phyloP scores from a whole-genome alignment of 2,329 filamentous ascomycete genomes.

The Ambrosiella cleistominuta region DNA sequence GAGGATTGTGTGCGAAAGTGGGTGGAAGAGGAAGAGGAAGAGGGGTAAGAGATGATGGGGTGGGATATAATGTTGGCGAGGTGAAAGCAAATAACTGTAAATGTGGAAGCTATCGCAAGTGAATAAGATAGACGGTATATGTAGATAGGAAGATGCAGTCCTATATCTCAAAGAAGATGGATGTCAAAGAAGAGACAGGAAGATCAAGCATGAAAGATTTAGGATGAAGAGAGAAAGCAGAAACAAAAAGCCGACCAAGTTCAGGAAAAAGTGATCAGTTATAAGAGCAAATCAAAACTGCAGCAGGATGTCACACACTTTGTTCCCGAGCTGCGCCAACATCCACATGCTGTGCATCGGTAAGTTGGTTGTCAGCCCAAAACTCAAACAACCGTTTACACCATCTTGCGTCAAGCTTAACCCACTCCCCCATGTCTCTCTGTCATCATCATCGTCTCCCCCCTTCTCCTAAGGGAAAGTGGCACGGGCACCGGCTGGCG shows the following conservation, averaged over 20 bases:
- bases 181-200: neutral
- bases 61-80: neutral
- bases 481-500: neutral
- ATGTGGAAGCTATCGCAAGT: neutral
- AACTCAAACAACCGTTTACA: neutral
- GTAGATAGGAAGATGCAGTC: neutral
- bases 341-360: neutral
- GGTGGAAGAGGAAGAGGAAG: neutral
- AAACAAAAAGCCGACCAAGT: neutral
- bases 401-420: neutral
- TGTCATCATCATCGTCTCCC: neutral
- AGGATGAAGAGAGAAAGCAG: neutral
- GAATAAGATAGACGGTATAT: neutral
- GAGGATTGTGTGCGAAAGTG: slow-evolving; percentile 6
- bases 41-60: neutral
- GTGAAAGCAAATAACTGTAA: neutral
- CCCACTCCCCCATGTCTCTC: neutral
- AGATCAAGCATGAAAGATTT: neutral
- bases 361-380: neutral
- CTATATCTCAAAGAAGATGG: neutral
- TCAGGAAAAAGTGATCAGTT: neutral
- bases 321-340: neutral
- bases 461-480: neutral
- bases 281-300: neutral
- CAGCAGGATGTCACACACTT: neutral